phyloP scores from a whole-genome alignment of 371 early-diverging fungal species.

The Mortierella sp. region DNA sequence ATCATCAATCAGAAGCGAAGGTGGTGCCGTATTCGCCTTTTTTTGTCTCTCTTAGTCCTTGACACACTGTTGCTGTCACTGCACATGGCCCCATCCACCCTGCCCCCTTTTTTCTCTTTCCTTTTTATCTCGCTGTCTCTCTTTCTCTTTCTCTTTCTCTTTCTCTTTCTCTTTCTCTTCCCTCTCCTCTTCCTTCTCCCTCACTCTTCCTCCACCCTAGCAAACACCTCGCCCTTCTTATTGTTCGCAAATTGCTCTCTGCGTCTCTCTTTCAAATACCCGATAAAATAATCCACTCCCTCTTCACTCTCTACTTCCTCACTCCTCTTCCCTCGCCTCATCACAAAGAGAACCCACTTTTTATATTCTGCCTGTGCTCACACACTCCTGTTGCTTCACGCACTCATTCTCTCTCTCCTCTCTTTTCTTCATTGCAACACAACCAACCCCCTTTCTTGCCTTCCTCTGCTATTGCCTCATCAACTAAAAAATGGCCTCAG shows the following conservation, averaged over 20 bases:
- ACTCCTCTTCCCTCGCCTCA: not conserved
- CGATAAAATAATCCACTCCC: not conserved
- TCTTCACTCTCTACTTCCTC: conserved; percentile 6
- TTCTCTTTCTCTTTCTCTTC: not conserved
- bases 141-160: not conserved
- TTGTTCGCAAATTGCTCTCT: conserved; percentile 6
- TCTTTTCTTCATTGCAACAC: not conserved
- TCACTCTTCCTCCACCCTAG: not conserved
- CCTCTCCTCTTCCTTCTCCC: not conserved
- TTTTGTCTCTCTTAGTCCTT: not conserved
- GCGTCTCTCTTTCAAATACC: not conserved
- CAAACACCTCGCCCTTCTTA: not conserved
- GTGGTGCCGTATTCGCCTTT: not conserved
- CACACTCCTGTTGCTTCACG: not conserved
- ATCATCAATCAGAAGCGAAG: not conserved
- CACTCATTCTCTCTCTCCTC: not conserved
- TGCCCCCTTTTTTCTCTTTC: conserved; percentile 1
- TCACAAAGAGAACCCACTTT: not conserved
- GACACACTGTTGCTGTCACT: not conserved
- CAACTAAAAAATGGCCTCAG: conserved; percentile 13
- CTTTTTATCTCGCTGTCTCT: not conserved
- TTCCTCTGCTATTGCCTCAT: conserved; percentile 2
- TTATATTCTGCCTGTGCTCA: not conserved
- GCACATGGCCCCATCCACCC: not conserved
- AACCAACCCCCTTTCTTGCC: not conserved